Conservation (phyloP, 2,329 filamentous ascomycete genomes). For the Fusarium clavum region DNA sequence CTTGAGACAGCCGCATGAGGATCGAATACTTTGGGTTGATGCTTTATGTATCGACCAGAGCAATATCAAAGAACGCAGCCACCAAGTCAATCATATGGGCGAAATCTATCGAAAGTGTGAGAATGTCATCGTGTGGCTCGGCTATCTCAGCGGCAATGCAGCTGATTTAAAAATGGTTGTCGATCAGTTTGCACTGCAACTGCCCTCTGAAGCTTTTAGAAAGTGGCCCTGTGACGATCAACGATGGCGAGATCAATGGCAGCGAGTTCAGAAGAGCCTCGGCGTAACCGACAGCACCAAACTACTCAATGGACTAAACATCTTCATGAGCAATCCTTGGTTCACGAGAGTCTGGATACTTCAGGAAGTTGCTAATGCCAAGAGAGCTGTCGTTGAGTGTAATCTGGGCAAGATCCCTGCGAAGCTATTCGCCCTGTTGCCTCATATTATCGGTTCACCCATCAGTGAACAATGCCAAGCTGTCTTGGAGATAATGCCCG, state of each 20-base stretch:
- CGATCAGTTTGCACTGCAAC: accelerated
- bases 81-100: slow-evolving; percentile 15
- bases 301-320: accelerated
- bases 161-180: accelerated
- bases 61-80: slow-evolving; percentile 10
- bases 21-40: slow-evolving; percentile 15
- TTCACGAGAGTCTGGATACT: slow-evolving; percentile 27
- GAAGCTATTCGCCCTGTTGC: neutral
- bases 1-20: neutral
- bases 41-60: slow-evolving; percentile 21
- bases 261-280: accelerated
- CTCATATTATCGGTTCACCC: accelerated
- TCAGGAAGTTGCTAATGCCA: slow-evolving; percentile 25
- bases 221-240: neutral
- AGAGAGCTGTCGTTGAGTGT: neutral
- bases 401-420: neutral
- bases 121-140: slow-evolving; percentile 2
- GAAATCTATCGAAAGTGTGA: neutral
- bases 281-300: accelerated
- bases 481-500: slow-evolving; percentile 29
- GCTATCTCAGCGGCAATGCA: accelerated
- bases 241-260: neutral
- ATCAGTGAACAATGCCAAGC: slow-evolving; percentile 13
- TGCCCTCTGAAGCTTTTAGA: neutral
- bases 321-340: neutral